Conservation (phyloP, 352 stramenopile genomes). For the Pythium rishiriense region DNA sequence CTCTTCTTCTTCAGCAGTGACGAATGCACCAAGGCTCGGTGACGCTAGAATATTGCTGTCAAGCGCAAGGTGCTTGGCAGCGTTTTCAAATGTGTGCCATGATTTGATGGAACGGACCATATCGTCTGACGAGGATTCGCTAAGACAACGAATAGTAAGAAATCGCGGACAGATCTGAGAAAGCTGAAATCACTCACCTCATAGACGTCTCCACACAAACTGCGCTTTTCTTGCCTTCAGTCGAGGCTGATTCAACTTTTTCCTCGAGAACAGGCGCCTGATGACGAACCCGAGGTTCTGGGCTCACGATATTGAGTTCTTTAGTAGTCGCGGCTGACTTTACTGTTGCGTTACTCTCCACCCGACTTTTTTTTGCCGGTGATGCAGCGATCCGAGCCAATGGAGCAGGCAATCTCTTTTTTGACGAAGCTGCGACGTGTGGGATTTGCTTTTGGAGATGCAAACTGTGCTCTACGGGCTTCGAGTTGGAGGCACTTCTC, state of each 20-base stretch:
- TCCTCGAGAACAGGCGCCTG: background rate
- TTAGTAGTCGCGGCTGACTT: background rate
- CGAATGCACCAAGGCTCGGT: background rate
- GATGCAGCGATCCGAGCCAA: background rate
- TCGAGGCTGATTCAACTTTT: background rate
- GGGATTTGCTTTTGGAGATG: background rate
- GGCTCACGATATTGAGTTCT: conserved; percentile 21
- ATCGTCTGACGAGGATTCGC: background rate
- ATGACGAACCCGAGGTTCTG: conserved; percentile 1
- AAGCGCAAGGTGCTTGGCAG: background rate
- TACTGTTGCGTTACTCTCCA: background rate
- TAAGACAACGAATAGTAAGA: too few species aligned
- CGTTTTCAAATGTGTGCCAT: background rate
- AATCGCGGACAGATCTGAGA: background rate
- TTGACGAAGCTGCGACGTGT: background rate
- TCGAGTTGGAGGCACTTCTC: background rate
- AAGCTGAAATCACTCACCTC: background rate
- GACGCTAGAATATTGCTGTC: background rate
- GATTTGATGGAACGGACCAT: background rate
- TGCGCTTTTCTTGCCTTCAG: background rate
- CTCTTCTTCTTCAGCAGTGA: conserved; percentile 14
- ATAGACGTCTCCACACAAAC: background rate
- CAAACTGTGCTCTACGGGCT: background rate
- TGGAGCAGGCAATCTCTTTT: background rate
- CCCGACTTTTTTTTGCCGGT: background rate